phyloP scores from a whole-genome alignment of 2,329 filamentous ascomycete species.

The Colletotrichum phormii region DNA sequence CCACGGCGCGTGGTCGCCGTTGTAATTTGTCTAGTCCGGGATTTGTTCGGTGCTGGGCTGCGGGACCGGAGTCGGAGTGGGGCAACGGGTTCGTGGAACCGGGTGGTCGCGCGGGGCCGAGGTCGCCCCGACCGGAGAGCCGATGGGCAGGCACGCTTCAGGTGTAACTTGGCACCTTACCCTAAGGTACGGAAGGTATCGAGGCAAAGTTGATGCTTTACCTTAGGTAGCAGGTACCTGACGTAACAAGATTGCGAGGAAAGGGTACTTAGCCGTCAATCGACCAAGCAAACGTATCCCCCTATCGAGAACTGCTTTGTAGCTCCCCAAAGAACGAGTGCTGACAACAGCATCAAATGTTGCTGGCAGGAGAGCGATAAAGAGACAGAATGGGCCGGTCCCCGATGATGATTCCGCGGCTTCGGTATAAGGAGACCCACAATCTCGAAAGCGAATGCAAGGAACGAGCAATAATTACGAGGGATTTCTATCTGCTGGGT shows the following conservation, averaged over 20 bases:
- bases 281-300: not conserved
- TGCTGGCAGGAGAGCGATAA: not conserved
- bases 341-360: not conserved
- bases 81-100: not conserved
- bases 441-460: not conserved
- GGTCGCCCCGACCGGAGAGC: not conserved
- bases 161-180: not conserved
- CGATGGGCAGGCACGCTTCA: not conserved
- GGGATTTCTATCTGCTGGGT: not conserved
- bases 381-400: not conserved
- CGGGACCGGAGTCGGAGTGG: not conserved
- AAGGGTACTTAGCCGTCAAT: not conserved
- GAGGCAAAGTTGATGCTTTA: not conserved
- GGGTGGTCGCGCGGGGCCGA: not conserved
- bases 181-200: not conserved
- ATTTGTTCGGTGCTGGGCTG: not conserved
- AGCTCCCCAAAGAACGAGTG: not conserved
- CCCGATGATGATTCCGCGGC: not conserved
- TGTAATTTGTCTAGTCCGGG: not conserved
- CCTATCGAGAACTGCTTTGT: not conserved
- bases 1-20: not conserved
- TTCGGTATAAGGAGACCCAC: not conserved
- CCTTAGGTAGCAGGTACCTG: no score
- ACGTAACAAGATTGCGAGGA: not conserved
- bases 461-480: not conserved